These are phyloP conservation scores for Solanum chacoense DNA, from an alignment of 305 asterid genomes.

Conservation along the genomic window DNA sequence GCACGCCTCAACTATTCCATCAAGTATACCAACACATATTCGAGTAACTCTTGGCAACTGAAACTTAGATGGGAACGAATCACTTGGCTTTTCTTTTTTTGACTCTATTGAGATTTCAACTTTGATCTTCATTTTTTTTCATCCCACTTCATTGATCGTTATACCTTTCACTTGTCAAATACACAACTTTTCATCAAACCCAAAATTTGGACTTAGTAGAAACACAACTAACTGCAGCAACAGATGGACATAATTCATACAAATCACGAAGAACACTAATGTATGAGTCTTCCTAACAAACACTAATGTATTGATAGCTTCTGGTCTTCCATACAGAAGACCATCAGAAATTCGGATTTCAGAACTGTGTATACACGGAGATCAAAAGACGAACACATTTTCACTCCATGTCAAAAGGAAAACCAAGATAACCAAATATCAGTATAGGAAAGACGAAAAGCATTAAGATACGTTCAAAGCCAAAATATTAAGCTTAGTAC, in stretches of 20 bases:
- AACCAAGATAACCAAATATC: not conserved
- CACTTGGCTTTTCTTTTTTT: not conserved
- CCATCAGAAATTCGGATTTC: not conserved
- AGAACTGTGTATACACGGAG: not conserved
- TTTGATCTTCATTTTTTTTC: not conserved
- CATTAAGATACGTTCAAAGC: not conserved
- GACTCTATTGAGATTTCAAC: not conserved
- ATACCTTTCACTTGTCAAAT: not conserved
- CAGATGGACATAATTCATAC: not conserved
- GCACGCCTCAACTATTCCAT: not conserved
- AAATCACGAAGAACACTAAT: not conserved
- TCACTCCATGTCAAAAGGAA: not conserved
- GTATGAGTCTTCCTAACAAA: not conserved
- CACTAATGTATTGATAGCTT: not conserved
- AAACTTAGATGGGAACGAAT: not conserved
- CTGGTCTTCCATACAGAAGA: not conserved
- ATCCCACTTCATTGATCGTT: not conserved
- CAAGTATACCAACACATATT: not conserved
- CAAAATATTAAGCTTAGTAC: not conserved
- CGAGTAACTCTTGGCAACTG: not conserved
- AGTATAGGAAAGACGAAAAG: not conserved
- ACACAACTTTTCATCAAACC: not conserved
- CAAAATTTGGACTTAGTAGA: not conserved
- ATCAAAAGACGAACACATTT: not conserved
- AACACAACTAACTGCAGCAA: not conserved